Evolutionary conservation across 2,329 filamentous ascomycete species (phyloP).

Genomic region (Talaromyces atroroseus): DNA sequence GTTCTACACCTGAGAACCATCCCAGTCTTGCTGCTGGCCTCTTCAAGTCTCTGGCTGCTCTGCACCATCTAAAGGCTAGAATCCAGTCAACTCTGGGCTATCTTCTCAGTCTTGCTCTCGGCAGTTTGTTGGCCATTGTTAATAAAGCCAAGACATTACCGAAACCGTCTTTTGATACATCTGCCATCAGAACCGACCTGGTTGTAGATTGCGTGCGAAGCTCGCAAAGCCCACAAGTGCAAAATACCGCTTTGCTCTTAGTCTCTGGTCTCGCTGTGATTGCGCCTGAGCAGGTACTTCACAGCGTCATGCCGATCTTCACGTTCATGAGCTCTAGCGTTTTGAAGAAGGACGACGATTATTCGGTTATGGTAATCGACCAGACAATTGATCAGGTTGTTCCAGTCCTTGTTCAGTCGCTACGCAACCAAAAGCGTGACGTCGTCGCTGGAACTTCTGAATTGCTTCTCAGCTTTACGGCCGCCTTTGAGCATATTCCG

Average conservation of each 20-base stretch:
- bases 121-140: slow-evolving; percentile 77
- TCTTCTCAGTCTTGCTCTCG: slow-evolving; percentile 76
- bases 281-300: slow-evolving; percentile 83
- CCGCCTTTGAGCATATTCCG: slow-evolving; percentile 93
- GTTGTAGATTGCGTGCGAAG: slow-evolving; percentile 92
- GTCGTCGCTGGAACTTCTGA: slow-evolving; percentile 78
- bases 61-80: slow-evolving; percentile 77
- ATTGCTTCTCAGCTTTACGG: slow-evolving; percentile 89
- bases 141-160: slow-evolving; percentile 55
- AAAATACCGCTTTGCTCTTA: slow-evolving; percentile 82
- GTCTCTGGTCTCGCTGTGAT: slow-evolving; percentile 82
- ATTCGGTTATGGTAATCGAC: slow-evolving; percentile 92
- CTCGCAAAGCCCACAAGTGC: slow-evolving; percentile 85
- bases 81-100: slow-evolving; percentile 85
- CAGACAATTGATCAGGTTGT: slow-evolving; percentile 91
- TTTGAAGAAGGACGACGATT: slow-evolving; percentile 88
- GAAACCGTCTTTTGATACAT: slow-evolving; percentile 61
- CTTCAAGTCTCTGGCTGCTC: slow-evolving; percentile 78
- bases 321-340: slow-evolving; percentile 95
- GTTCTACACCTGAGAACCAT: slow-evolving; percentile 68
- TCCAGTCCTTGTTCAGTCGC: slow-evolving; percentile 78
- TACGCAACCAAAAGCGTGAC: slow-evolving; percentile 72
- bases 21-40: slow-evolving; percentile 69
- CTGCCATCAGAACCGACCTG: slow-evolving; percentile 78
- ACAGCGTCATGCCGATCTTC: slow-evolving; percentile 98